These are phyloP conservation scores for Paraconiothyrium sp. DNA, from an alignment of 2,329 filamentous ascomycete genomes.

Conservation along the genomic window DNA sequence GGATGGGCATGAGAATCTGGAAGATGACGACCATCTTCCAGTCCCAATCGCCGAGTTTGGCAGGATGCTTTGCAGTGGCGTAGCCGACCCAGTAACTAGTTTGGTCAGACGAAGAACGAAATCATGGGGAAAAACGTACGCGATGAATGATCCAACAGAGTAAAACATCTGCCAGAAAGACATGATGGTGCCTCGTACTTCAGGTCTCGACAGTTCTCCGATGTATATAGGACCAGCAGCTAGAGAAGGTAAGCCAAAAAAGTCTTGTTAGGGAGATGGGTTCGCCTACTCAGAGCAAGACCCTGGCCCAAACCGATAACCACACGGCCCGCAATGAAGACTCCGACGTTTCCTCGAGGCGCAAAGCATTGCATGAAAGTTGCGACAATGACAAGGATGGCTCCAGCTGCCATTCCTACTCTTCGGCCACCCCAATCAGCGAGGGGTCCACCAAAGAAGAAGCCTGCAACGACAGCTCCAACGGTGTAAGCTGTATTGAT, in stretches of 20 bases:
- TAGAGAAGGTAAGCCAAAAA: conserved; percentile 35
- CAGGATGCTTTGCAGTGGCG: conserved; percentile 65
- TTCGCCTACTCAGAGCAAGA: conserved; percentile 66
- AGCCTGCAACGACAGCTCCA: conserved; percentile 74
- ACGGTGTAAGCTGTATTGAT: conserved; percentile 77
- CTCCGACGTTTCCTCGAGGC: conserved; percentile 65
- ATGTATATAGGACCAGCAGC: conserved; percentile 76
- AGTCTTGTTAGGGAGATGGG: neutral
- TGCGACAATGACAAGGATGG: conserved; percentile 71
- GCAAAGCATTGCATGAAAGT: conserved; percentile 75
- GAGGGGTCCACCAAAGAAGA: conserved; percentile 72
- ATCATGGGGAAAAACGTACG: conserved; percentile 37
- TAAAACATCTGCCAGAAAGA: conserved; percentile 76
- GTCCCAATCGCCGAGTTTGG: conserved; percentile 73
- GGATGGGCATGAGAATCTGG: conserved; percentile 71
- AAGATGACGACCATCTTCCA: conserved; percentile 79
- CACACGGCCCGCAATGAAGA: conserved; percentile 74
- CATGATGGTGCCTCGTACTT: conserved; percentile 74
- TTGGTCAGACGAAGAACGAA: neutral
- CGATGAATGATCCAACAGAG: conserved; percentile 71
- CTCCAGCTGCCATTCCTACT: conserved; percentile 71
- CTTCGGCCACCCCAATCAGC: conserved; percentile 71
- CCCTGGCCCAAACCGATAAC: conserved; percentile 76
- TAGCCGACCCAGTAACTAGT: conserved; percentile 69
- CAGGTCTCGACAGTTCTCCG: conserved; percentile 70